Evolutionary conservation across 2,329 filamentous ascomycete species (phyloP).

Genomic region (Xylaria sp.): DNA sequence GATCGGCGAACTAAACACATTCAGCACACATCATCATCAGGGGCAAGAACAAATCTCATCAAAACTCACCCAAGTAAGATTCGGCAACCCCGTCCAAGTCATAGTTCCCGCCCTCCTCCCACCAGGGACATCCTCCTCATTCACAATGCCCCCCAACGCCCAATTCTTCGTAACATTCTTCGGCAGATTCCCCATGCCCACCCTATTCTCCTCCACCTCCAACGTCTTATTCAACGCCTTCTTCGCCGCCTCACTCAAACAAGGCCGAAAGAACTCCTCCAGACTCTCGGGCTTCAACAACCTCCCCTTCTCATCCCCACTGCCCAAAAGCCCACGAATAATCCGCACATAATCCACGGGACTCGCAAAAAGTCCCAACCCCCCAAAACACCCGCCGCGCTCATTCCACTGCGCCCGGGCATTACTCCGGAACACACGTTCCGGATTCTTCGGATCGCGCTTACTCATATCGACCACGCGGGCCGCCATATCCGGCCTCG

Average conservation of each 20-base stretch:
- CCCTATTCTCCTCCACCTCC: slow-evolving; percentile 11
- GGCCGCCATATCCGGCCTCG: slow-evolving; percentile 16
- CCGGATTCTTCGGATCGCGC: slow-evolving; percentile 17
- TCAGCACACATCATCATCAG: slow-evolving; percentile 6
- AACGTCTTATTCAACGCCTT: slow-evolving; percentile 12
- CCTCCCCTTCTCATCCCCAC: slow-evolving; percentile 8
- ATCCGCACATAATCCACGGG: slow-evolving; percentile 20
- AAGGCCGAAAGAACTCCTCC: slow-evolving; percentile 22
- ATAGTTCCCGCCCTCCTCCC: slow-evolving; percentile 20
- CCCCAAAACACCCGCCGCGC: slow-evolving; percentile 20
- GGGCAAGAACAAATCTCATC: neutral
- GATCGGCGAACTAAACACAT: slow-evolving; percentile 18
- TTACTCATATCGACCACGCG: slow-evolving; percentile 22
- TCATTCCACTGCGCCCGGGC: slow-evolving; percentile 18
- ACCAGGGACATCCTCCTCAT: slow-evolving; percentile 21
- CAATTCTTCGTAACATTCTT: slow-evolving; percentile 14
- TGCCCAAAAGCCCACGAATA: slow-evolving; percentile 16
- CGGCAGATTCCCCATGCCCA: slow-evolving; percentile 20
- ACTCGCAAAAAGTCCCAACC: slow-evolving; percentile 18
- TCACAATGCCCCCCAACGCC: slow-evolving; percentile 20
- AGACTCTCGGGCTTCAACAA: slow-evolving; percentile 10
- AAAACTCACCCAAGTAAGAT: slow-evolving; percentile 19
- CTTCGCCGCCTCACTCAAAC: slow-evolving; percentile 17
- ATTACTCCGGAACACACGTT: slow-evolving; percentile 14
- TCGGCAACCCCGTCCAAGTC: slow-evolving; percentile 22